Percentiles rank a stretch among this genome's conserved stretches.
Conservation (phyloP, 139 green algal genomes). For the Haematococcus lacustris region DNA sequence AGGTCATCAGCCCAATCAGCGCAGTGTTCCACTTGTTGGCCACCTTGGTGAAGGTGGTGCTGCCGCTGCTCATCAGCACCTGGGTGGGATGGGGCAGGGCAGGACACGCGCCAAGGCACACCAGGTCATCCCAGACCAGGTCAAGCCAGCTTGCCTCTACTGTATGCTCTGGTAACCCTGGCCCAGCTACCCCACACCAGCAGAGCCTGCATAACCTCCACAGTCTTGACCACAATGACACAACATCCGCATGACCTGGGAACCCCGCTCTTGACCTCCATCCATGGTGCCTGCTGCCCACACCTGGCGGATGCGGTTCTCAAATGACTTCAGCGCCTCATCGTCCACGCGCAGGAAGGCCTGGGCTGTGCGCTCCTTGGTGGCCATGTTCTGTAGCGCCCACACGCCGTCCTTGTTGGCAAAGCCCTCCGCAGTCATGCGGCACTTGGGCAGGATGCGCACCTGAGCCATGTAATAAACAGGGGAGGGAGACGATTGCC, state of each 20-base stretch:
- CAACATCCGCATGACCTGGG: too few species aligned
- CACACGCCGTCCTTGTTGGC: conserved; percentile 94
- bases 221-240: too few species aligned
- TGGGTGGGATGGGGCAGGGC: too few species aligned
- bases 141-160: too few species aligned
- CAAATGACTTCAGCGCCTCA: conserved; percentile 92
- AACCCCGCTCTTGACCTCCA: too few species aligned
- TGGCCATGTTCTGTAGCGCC: conserved; percentile 93
- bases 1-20: conserved; percentile 97
- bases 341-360: conserved; percentile 96
- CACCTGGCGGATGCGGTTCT: conserved; percentile 81
- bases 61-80: conserved; percentile 94
- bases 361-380: conserved; percentile 94
- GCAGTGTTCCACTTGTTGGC: conserved; percentile 99
- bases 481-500: too few species aligned
- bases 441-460: conserved; percentile 92
- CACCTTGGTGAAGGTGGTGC: conserved; percentile 99
- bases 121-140: neutral
- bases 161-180: too few species aligned
- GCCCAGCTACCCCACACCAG: too few species aligned
- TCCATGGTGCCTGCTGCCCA: too few species aligned
- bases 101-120: too few species aligned
- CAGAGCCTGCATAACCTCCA: too few species aligned
- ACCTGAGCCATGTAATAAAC: too few species aligned
- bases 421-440: conserved; percentile 83